These are phyloP conservation scores for Potentilla sterilis DNA, from an alignment of 306 rosid genomes.

Conservation along the genomic window DNA sequence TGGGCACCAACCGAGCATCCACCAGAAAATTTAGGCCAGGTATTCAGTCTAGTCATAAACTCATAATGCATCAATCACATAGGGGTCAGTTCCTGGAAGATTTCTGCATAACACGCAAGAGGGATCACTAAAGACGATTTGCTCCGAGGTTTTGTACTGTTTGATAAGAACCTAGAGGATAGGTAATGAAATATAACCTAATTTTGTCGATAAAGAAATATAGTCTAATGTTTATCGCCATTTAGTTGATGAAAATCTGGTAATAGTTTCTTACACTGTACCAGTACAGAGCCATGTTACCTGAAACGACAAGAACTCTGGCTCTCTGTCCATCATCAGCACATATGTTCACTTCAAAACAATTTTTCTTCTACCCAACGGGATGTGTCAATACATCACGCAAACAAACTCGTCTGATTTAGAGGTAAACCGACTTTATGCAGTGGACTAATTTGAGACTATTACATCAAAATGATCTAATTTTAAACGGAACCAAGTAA, in stretches of 20 bases:
- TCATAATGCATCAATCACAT: neutral
- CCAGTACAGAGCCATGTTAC: neutral
- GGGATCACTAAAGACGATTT: neutral
- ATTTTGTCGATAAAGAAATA: no score
- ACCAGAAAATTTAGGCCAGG: neutral
- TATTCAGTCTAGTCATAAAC: neutral
- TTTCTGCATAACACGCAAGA: neutral
- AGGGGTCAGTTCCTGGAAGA: neutral
- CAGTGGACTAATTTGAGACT: no score
- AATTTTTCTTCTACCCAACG: no score
- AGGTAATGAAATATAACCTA: neutral
- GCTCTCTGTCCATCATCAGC: neutral
- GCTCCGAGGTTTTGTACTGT: neutral
- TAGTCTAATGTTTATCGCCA: neutral
- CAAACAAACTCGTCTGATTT: no score
- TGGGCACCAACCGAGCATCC: conserved; percentile 5
- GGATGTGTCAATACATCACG: no score
- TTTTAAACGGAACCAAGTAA: no score
- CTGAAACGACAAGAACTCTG: neutral
- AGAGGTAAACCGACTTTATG: no score
- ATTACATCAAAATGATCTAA: no score
- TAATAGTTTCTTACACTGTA: neutral
- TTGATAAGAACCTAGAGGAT: neutral
- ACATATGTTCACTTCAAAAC: no score
- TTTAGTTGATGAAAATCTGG: neutral